phyloP scores from a whole-genome alignment of 2,329 filamentous ascomycete genomes.

The Sphaerulina vaccinii region DNA sequence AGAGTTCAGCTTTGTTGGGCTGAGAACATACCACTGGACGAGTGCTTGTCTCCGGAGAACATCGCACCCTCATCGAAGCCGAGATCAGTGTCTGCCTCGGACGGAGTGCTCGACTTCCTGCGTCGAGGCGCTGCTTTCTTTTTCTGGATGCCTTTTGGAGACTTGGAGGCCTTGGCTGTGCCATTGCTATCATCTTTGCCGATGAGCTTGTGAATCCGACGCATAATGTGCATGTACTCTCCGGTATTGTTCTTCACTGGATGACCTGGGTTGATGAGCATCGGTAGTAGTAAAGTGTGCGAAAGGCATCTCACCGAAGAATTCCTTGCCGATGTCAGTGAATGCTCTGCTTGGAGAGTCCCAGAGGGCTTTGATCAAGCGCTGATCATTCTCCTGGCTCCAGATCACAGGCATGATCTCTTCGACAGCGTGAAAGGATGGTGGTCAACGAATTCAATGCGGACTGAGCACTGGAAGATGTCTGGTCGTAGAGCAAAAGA shows the following conservation, averaged over 20 bases:
- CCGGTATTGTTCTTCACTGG: background rate
- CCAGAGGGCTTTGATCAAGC: background rate
- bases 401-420: background rate
- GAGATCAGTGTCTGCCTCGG: background rate
- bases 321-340: background rate
- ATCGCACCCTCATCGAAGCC: background rate
- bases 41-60: background rate
- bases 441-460: too few species aligned
- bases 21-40: background rate
- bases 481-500: too few species aligned
- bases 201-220: background rate
- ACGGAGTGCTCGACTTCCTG: background rate
- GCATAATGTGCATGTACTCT: background rate
- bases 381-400: background rate
- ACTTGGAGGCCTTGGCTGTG: background rate
- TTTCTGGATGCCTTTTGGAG: background rate
- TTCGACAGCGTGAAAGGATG: too few species aligned
- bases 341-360: background rate
- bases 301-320: background rate
- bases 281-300: background rate
- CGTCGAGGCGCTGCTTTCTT: background rate
- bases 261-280: background rate
- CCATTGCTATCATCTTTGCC: background rate
- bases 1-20: too few species aligned
- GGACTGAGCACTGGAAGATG: background rate